Evolutionary conservation across 345 rosid species (phyloP).

Genomic region (Linum usitatissimum): DNA sequence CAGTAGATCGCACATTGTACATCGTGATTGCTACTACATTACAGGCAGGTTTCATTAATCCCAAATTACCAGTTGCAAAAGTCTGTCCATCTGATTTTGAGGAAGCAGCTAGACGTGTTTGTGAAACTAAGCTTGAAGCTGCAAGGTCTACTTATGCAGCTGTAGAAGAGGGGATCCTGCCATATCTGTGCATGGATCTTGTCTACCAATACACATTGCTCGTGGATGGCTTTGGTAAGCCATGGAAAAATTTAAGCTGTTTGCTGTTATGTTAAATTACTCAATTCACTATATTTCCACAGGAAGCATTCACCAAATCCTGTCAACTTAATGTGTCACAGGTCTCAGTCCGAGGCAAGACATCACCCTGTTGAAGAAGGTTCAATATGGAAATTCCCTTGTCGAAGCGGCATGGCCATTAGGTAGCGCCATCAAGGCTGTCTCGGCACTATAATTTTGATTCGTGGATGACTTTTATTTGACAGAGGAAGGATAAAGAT

Average conservation of each 20-base stretch:
- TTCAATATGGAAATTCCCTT: slow-evolving; percentile 44
- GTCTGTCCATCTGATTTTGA: slow-evolving; percentile 68
- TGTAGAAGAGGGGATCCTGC: slow-evolving; percentile 45
- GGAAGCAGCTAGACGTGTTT: slow-evolving; percentile 77
- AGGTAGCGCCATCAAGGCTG: slow-evolving; percentile 94
- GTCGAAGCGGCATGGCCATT: slow-evolving; percentile 99
- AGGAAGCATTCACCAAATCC: not conserved
- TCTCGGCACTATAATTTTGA: slow-evolving; percentile 29
- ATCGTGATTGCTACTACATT: not conserved
- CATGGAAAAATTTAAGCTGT: not conserved
- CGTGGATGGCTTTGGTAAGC: slow-evolving; percentile 79
- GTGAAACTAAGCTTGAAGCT: slow-evolving; percentile 56
- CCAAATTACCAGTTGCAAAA: slow-evolving; percentile 51
- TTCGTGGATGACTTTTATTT: not conserved
- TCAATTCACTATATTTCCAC: too few species aligned
- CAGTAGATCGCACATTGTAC: not conserved
- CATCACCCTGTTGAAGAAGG: slow-evolving; percentile 75
- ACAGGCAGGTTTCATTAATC: slow-evolving; percentile 73
- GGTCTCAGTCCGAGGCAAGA: slow-evolving; percentile 69
- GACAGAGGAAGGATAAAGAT: too few species aligned
- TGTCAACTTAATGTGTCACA: slow-evolving; percentile 7
- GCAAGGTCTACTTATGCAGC: slow-evolving; percentile 39
- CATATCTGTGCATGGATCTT: slow-evolving; percentile 92
- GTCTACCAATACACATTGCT: slow-evolving; percentile 75
- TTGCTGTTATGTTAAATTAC: not conserved